Percentiles rank a stretch among this genome's conserved stretches.
These are phyloP conservation scores for Trichoderma erinaceum DNA, from an alignment of 495 filamentous ascomycete species.

Conservation along the genomic window DNA sequence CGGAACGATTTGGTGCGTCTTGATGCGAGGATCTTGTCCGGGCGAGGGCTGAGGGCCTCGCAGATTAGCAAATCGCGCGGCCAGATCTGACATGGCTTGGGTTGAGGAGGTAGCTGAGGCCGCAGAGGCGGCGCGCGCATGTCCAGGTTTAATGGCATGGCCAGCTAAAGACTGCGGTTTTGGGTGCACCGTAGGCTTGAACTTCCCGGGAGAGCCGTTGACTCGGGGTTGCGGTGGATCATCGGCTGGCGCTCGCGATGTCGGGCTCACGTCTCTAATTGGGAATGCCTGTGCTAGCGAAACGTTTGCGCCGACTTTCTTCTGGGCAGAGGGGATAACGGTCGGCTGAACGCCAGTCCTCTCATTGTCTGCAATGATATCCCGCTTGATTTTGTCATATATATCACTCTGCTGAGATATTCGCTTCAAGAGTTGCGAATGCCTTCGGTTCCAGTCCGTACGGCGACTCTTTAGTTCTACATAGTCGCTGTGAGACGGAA, in stretches of 20 bases:
- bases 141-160: conserved; percentile 34
- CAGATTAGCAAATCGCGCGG: conserved; percentile 54
- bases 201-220: conserved; percentile 22
- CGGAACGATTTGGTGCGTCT: conserved; percentile 31
- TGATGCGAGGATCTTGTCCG: conserved; percentile 33
- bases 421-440: background rate
- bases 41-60: conserved; percentile 29
- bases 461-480: conserved; percentile 42
- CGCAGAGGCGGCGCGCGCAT: background rate
- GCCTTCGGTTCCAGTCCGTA: conserved; percentile 17
- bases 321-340: conserved; percentile 9
- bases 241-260: background rate
- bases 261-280: background rate
- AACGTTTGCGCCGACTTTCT: conserved; percentile 2
- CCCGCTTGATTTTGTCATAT: conserved; percentile 56
- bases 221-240: background rate
- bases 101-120: conserved; percentile 7
- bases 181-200: conserved; percentile 52
- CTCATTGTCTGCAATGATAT: conserved; percentile 62
- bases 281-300: background rate
- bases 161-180: conserved; percentile 60
- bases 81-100: conserved; percentile 37
- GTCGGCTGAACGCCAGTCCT: conserved; percentile 44
- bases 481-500: conserved; percentile 67
- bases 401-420: conserved; percentile 22